Base-by-base conservation (phyloP, 2,329 filamentous ascomycete genomes). In the Lasiodiplodia theobromae region DNA sequence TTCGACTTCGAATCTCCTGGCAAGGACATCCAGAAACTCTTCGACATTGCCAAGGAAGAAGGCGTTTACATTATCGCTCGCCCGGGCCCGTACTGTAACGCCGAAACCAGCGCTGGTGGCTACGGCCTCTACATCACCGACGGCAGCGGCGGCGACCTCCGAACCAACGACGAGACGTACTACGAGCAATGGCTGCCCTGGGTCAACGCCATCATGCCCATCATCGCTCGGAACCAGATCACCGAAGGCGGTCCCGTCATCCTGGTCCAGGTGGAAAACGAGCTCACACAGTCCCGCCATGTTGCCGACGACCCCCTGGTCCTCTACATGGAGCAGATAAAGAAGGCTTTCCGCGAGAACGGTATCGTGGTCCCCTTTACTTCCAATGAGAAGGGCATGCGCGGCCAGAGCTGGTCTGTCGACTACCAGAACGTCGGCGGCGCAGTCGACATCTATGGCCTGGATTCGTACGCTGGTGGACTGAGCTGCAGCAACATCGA, bases 111-210 rank as follows among this genome's bases (percentile, higher is more conserved):
- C 70, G 87, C 85, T 0, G 88, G 89, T 38, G 88, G 88, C 0
- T 87, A 89, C 68, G 87, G 88, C 0, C 78, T 88, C 1, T 91
- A 88, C 87, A 75, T 88, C 6, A 89, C 87, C 0, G 89, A 88
- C 0, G 88, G 87, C 53, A 86, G 81, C 31, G 87, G 87, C 62
- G 87, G 87, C 2, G 73, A 75, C 23, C 77, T 88, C 18, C 79
- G 87, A 38, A 80, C 87, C 67, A 83, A 88, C 51, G 83, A 89
- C 69, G 74, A 82, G 4, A 79, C 82, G 57, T 88, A 85, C 73
- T 86, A 83, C 1, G 77, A 80, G 14, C 86, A 86, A 0, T 86
- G 86, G 83, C 83, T 80, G 3, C 85, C 85, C 2, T 89, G 86
- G 73, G 84, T 85, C 76, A 77, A 80, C 11, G 80, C 82, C 16